A percentile compares a stretch with the other conserved stretches of the same genome.
phyloP scores from a whole-genome alignment of 305 asterid genomes.

The Lippia alba region DNA sequence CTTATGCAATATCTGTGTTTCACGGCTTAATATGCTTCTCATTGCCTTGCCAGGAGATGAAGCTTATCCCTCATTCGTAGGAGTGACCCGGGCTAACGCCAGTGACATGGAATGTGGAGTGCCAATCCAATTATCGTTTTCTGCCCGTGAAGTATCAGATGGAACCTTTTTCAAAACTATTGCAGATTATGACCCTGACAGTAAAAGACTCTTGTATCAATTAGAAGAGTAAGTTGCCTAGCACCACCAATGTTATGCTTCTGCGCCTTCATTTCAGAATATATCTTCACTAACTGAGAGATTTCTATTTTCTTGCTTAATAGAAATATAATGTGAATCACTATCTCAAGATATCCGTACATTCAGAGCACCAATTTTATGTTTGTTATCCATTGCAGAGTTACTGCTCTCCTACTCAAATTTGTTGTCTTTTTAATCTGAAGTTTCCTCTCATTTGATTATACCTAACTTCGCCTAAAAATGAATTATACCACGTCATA shows the following conservation, averaged over 20 bases:
- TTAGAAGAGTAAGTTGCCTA: constrained; percentile 26
- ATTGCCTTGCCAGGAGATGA: constrained; percentile 46
- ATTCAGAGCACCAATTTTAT: no score
- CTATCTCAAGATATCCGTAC: no score
- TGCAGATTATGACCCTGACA: constrained; percentile 69
- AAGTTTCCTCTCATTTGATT: no score
- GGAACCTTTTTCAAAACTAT: constrained; percentile 68
- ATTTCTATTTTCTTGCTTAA: no score
- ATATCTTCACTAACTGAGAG: no score
- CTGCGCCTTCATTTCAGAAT: neutral
- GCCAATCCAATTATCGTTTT: constrained; percentile 71
- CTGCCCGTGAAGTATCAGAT: constrained; percentile 76
- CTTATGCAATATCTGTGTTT: neutral
- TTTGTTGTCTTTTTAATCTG: no score
- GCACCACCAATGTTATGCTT: neutral
- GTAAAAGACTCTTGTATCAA: constrained; percentile 56
- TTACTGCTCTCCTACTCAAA: neutral
- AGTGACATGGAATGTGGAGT: constrained; percentile 63
- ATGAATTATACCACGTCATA: no score
- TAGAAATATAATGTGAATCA: no score
- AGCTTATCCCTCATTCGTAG: constrained; percentile 63
- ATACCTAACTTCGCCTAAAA: no score
- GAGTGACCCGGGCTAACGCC: constrained; percentile 11
- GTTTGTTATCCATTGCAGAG: no score
- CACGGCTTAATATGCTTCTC: neutral